phyloP scores from a whole-genome alignment of 2,329 filamentous ascomycete species.

The Penicillium sp. region DNA sequence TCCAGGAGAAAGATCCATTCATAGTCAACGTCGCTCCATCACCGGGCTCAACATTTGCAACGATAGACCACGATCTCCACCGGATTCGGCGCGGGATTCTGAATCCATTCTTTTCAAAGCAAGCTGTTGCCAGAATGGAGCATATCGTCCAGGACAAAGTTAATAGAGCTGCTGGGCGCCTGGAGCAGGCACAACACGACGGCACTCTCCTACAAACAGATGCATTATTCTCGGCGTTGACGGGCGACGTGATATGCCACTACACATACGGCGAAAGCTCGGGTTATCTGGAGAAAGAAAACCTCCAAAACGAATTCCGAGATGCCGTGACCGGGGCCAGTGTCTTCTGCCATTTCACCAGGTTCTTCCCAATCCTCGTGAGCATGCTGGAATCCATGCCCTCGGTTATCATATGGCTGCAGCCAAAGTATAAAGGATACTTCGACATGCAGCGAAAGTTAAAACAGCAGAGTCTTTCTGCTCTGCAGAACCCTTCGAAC shows the following conservation, averaged over 20 bases:
- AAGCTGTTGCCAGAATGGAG: slow-evolving; percentile 36
- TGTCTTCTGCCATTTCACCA: slow-evolving; percentile 8
- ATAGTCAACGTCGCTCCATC: slow-evolving; percentile 11
- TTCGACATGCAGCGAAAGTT: not conserved
- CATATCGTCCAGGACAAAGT: slow-evolving; percentile 33
- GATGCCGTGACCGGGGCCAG: slow-evolving; percentile 4
- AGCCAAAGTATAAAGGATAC: not conserved
- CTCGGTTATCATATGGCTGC: not conserved
- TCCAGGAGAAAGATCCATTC: slow-evolving; percentile 25
- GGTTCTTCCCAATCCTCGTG: slow-evolving; percentile 10
- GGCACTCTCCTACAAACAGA: slow-evolving; percentile 14
- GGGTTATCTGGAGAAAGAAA: slow-evolving; percentile 8
- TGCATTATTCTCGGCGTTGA: slow-evolving; percentile 25
- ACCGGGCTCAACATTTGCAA: slow-evolving; percentile 27
- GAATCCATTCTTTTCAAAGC: slow-evolving; percentile 46
- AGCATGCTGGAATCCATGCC: slow-evolving; percentile 1
- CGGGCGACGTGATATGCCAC: slow-evolving; percentile 36
- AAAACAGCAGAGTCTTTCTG: not conserved
- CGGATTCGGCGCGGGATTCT: slow-evolving; percentile 42
- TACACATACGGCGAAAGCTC: slow-evolving; percentile 11
- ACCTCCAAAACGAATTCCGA: slow-evolving; percentile 9
- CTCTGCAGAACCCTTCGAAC: not conserved
- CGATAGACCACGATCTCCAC: slow-evolving; percentile 43
- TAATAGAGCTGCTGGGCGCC: slow-evolving; percentile 13
- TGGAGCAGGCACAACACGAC: slow-evolving; percentile 10